Conservation (phyloP, 495 filamentous ascomycete genomes). For the Xylaria palmicola region DNA sequence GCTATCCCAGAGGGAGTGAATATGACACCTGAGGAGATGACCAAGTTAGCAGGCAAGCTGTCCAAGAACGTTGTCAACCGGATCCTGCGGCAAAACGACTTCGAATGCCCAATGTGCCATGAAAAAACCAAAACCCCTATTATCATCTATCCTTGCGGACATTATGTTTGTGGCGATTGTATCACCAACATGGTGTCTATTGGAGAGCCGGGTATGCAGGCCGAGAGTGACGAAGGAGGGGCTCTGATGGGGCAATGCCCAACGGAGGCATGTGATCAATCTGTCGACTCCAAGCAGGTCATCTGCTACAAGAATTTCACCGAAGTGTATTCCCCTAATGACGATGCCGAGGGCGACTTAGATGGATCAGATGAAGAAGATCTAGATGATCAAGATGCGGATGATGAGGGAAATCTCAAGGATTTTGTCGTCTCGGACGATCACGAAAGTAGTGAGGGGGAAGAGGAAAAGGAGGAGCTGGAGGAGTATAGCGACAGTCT, state of each 20-base stretch:
- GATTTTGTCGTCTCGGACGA: conserved; percentile 60
- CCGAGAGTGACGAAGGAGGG: conserved; percentile 37
- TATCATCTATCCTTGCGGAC: conserved; percentile 84
- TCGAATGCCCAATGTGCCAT: conserved; percentile 78
- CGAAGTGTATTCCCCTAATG: conserved; percentile 63
- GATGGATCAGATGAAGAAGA: conserved; percentile 35
- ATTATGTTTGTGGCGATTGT: conserved; percentile 77
- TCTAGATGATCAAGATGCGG: conserved; percentile 39
- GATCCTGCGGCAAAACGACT: conserved; percentile 58
- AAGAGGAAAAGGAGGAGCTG: too few species aligned
- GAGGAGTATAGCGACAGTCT: background rate
- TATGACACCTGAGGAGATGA: conserved; percentile 55
- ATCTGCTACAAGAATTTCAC: conserved; percentile 75
- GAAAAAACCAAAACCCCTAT: conserved; percentile 72
- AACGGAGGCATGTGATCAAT: conserved; percentile 58
- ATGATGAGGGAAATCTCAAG: conserved; percentile 49
- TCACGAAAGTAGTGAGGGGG: conserved; percentile 35
- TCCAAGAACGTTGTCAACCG: conserved; percentile 60
- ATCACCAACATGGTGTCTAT: conserved; percentile 70
- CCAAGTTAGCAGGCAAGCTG: conserved; percentile 65
- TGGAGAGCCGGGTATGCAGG: conserved; percentile 57
- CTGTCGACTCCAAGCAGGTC: conserved; percentile 62
- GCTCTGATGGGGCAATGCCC: conserved; percentile 55
- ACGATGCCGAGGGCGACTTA: conserved; percentile 32
- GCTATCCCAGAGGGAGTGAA: conserved; percentile 50